Conservation (phyloP, 805 yeast genomes). For the Wickerhamomyces mucosus region DNA sequence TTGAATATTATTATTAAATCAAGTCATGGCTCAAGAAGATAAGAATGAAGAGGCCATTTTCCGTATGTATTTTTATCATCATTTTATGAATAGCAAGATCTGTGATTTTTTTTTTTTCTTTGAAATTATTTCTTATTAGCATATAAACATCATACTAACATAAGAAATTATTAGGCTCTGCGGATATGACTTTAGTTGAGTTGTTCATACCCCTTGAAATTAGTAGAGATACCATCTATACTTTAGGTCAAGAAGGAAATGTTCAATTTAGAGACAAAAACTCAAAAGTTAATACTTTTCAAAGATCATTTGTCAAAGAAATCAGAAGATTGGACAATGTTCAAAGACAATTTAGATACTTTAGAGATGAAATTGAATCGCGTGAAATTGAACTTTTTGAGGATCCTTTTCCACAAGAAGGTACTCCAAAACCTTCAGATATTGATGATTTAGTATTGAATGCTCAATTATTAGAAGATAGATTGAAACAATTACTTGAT, state of each 20-base stretch:
- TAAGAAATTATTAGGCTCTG: slow-evolving; percentile 45
- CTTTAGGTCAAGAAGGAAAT: slow-evolving; percentile 77
- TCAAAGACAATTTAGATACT: slow-evolving; percentile 69
- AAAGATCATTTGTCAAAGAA: slow-evolving; percentile 85
- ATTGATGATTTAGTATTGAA: slow-evolving; percentile 60
- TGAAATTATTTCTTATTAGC: neutral
- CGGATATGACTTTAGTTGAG: slow-evolving; percentile 95
- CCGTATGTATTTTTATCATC: slow-evolving; percentile 21
- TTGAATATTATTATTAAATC: too few species aligned
- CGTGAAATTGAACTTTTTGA: slow-evolving; percentile 31
- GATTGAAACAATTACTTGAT: slow-evolving; percentile 62
- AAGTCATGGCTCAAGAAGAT: too few species aligned
- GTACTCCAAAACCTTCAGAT: slow-evolving; percentile 16
- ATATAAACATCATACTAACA: slow-evolving; percentile 5
- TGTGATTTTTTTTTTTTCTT: neutral
- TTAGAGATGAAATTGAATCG: slow-evolving; percentile 40
- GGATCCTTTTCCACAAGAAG: slow-evolving; percentile 22
- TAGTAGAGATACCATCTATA: slow-evolving; percentile 74
- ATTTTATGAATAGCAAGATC: neutral
- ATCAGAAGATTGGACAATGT: slow-evolving; percentile 76
- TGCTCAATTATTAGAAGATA: slow-evolving; percentile 64
- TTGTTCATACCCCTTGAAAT: slow-evolving; percentile 88
- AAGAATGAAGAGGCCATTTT: slow-evolving; percentile 35
- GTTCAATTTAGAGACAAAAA: slow-evolving; percentile 91
- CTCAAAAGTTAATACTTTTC: slow-evolving; percentile 72